phyloP scores from a whole-genome alignment of 129 eudicot species.

The Calendula officinalis region DNA sequence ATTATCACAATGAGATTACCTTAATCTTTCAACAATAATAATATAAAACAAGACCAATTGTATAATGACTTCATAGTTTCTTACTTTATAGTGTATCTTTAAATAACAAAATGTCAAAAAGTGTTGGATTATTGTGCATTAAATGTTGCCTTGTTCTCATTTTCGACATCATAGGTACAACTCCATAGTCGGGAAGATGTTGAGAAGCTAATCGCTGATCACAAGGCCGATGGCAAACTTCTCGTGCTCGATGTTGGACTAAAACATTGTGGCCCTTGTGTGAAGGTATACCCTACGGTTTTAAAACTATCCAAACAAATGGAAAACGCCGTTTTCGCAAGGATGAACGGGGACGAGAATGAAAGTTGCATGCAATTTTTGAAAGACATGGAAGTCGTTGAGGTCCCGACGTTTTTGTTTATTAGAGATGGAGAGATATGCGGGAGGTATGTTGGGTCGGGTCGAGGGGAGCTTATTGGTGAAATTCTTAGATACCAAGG shows the following conservation, averaged over 20 bases:
- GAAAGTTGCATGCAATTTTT: conserved; percentile 89
- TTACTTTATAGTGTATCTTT: too few relatives aligned
- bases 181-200: conserved; percentile 77
- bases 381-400: conserved; percentile 82
- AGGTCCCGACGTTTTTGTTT: conserved; percentile 95
- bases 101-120: too few relatives aligned
- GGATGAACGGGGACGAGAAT: conserved; percentile 96
- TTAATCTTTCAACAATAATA: too few relatives aligned
- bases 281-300: conserved; percentile 95
- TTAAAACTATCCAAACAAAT: conserved; percentile 73
- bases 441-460: conserved; percentile 97
- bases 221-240: conserved; percentile 49
- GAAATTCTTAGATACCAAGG: conserved; percentile 98
- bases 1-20: too few relatives aligned
- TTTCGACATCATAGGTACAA: conserved; percentile 40
- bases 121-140: neutral
- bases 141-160: neutral
- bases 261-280: conserved; percentile 97
- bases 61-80: too few relatives aligned
- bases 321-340: conserved; percentile 76
- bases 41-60: too few relatives aligned
- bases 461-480: conserved; percentile 92
- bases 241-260: conserved; percentile 84
- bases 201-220: conserved; percentile 59
- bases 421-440: conserved; percentile 84